Evolutionary conservation across 257 asterid species (phyloP).

Genomic region (Solanum rostratum): DNA sequence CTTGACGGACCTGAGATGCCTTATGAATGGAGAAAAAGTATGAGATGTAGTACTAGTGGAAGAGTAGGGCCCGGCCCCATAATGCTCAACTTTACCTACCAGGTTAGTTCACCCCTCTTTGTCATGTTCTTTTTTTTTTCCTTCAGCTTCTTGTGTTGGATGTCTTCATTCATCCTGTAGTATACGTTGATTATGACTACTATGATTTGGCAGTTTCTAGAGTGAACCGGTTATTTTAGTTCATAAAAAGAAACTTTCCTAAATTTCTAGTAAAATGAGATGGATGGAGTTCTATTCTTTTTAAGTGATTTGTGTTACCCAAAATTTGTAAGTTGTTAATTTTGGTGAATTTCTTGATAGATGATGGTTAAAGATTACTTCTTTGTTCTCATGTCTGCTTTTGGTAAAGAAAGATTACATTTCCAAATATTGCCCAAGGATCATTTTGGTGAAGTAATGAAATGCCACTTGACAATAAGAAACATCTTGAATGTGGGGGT

Average conservation of each 20-base stretch:
- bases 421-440: neutral
- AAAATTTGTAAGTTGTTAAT: neutral
- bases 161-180: neutral
- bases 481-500: neutral
- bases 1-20: constrained; percentile 51
- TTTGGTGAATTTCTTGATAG: neutral
- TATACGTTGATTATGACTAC: neutral
- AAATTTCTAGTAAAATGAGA: neutral
- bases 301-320: neutral
- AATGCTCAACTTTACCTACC: constrained; percentile 59
- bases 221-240: neutral
- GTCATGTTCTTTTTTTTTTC: neutral
- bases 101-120: constrained; percentile 30
- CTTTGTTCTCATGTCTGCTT: neutral
- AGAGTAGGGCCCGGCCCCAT: constrained; percentile 78
- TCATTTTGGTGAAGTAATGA: neutral
- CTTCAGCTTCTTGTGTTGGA: neutral
- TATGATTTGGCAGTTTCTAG: neutral
- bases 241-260: neutral
- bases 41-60: constrained; percentile 11
- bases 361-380: neutral
- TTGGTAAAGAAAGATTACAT: neutral
- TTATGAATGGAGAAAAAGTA: constrained; percentile 36
- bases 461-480: neutral
- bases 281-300: neutral